Percentiles rank a stretch among this genome's conserved stretches.
Evolutionary conservation across 306 rosid genomes (phyloP).

Genomic region (Malus sylvestris): DNA sequence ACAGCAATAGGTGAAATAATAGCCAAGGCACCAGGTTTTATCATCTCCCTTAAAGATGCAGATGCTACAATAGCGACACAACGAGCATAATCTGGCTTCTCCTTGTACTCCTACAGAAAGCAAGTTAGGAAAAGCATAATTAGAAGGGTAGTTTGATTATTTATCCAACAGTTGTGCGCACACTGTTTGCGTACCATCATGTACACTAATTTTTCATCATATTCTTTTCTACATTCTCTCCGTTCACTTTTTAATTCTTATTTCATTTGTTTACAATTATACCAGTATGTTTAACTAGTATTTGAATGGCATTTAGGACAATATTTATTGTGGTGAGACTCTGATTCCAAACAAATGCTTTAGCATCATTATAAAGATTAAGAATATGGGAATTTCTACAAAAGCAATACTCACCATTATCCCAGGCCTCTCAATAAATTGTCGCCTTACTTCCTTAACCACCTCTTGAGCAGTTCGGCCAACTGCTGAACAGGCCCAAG

Average conservation of each 20-base stretch:
- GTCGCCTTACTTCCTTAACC: slow-evolving; percentile 95
- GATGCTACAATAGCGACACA: slow-evolving; percentile 98
- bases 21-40: slow-evolving; percentile 95
- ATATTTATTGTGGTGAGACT: neutral
- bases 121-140: slow-evolving; percentile 3
- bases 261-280: neutral
- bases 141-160: neutral
- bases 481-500: slow-evolving; percentile 96
- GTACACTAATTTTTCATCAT: neutral
- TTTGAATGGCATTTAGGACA: neutral
- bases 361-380: neutral
- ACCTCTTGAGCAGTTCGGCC: slow-evolving; percentile 99
- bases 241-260: neutral
- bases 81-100: slow-evolving; percentile 94
- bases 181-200: neutral
- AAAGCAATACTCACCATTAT: slow-evolving; percentile 74
- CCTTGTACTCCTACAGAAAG: slow-evolving; percentile 69
- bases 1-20: slow-evolving; percentile 80
- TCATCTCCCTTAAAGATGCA: slow-evolving; percentile 92
- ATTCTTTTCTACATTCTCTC: neutral
- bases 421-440: slow-evolving; percentile 98
- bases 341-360: neutral
- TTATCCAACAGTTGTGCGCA: neutral
- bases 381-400: slow-evolving; percentile 7
- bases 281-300: neutral